Base-by-base conservation (phyloP, 2,329 filamentous ascomycete genomes). In the Phialocephala sp. region DNA sequence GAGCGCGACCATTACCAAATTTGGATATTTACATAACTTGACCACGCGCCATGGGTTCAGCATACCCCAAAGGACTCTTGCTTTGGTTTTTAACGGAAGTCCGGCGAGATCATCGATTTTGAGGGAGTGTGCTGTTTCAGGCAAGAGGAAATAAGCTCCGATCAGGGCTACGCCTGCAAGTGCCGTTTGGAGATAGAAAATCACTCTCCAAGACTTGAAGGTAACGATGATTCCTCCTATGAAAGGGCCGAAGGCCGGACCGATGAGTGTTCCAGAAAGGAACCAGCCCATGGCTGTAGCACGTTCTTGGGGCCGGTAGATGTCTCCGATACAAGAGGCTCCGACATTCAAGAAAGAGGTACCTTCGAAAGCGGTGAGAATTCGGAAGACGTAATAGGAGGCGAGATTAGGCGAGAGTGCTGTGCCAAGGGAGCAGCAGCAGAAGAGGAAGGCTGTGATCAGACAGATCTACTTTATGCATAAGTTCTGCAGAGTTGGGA, bases 221-320 rank as follows among this genome's bases (percentile, higher is more conserved):
- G 90, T 93, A 18, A 93, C 89, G 59, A 94, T 91, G 54, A 93
- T 87, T 27, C 91, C 91, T 62, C 91, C 87, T 11, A 93, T 80
- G 72, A 92, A 91, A 0, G 87, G 86, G 0, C 91, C 90, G 72
- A 91, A 82, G 0, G 87, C 88, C 8, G 91, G 91, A 0, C 91
- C 91, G 55, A 92, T 86, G 0, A 93, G 80, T 0, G 89, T 91
- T 0, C 90, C 90, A 0, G 84, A 87, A 45, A 92, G 76, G 72
- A 92, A 92, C 88, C 89, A 93, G 0, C 89, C 87, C 12, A 92
- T 84, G 1, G 90, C 91, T 2, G 89, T 92, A 2, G 87, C 91
- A 32, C 91, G 84, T 69, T 91, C 88, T 0, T 86, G 88, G 3
- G 87, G 87, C 1, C 86, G 84, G 70, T 88, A 89, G 41, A 88